Base-by-base conservation (phyloP, 345 rosid genomes). In the Bruguiera parviflora region DNA sequence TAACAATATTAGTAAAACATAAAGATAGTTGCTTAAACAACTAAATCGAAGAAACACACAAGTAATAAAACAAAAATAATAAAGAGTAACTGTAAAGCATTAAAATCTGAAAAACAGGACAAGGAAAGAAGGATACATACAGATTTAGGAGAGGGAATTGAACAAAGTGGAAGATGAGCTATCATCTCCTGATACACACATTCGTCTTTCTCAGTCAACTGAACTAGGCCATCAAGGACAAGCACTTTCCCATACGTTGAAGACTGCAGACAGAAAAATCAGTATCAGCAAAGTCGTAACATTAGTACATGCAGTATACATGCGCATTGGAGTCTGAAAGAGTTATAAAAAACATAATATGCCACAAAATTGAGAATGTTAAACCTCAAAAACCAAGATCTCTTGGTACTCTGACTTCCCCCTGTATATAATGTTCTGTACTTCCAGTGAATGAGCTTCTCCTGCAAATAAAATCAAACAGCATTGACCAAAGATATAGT, bases 161-260 rank as follows among this genome's bases (percentile, higher is more conserved):
- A 95, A 78, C 99, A 95, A 37, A 95, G 88, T 58, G 99, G 98
- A 71, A 95, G 91, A 83, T 95, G 99, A 49, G 92, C 81, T 66
- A 95, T 95, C 99, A 95, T 95, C 87, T 95, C 99, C 82, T 95
- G 99, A 82, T 95, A 92, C 46, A 97, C 99, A 78, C 82, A 92
- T 81, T 90, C 98, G 82, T 95, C 98, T 77, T 86, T 95, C 85
- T 95, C 97, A 11, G 98, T 95, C 82, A 95, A 78, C 78, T 95
- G 98, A 71, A 95, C 84, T 57, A 95, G 85, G 53, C 99, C 97
- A 79, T 95, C 99, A 67, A 95, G 92, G 77, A 95, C 99, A 74
- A 95, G 99, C 77, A 95, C 99, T 75, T 86, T 95, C 46, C 99
- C 99, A 63, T 95, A 92, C 43, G 87, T 63, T 43, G 83, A 77